These are phyloP conservation scores for Rubia tinctorum DNA, from an alignment of 305 asterid genomes.

Conservation along the genomic window DNA sequence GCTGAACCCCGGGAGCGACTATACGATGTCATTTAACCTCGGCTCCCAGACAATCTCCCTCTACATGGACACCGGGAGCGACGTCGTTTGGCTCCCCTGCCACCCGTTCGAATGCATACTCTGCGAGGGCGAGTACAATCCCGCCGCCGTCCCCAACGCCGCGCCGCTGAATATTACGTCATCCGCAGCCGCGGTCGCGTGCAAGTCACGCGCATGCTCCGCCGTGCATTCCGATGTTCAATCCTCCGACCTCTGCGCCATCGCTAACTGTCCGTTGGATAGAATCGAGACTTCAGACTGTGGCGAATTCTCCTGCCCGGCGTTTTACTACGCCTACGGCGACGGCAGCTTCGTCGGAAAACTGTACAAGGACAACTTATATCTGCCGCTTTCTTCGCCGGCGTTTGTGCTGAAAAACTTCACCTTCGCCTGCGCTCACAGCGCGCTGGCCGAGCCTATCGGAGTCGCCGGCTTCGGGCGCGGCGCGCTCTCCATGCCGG, in stretches of 20 bases:
- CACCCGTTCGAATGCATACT: conserved; percentile 83
- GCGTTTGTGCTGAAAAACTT: conserved; percentile 41
- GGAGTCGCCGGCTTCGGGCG: conserved; percentile 98
- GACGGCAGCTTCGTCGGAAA: conserved; percentile 80
- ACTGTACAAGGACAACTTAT: conserved; percentile 48
- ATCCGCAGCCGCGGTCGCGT: conserved; percentile 43
- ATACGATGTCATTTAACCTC: conserved; percentile 67
- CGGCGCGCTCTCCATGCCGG: conserved; percentile 72
- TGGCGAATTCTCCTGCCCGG: conserved; percentile 48
- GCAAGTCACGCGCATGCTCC: conserved; percentile 76
- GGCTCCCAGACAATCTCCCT: conserved; percentile 67
- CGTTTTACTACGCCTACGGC: conserved; percentile 86
- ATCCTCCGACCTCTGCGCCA: conserved; percentile 81
- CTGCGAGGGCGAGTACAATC: conserved; percentile 75
- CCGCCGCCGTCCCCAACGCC: conserved; percentile 46
- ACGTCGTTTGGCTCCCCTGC: conserved; percentile 94
- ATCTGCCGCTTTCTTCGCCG: conserved; percentile 50
- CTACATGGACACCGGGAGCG: conserved; percentile 95
- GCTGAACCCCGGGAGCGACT: conserved; percentile 78
- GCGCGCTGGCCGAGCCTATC: conserved; percentile 84
- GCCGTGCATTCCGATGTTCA: conserved; percentile 60
- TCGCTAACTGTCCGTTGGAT: conserved; percentile 74
- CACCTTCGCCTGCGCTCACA: conserved; percentile 84
- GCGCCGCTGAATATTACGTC: conserved; percentile 66
- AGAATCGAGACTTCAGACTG: conserved; percentile 66